Base-by-base conservation (phyloP, 805 yeast species). In the Ogataea trehalophila region DNA sequence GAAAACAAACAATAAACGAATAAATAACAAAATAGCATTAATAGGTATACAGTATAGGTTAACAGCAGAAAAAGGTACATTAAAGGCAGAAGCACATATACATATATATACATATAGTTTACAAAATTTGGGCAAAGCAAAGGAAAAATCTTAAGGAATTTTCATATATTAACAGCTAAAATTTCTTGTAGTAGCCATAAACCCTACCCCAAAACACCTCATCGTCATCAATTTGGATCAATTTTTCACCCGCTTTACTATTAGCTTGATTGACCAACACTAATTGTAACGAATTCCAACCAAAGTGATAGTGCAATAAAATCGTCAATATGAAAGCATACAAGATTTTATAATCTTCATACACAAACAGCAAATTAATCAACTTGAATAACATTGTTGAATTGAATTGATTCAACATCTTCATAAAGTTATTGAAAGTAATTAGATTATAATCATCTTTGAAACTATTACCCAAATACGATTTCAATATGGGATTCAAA, bases 261-360 rank as follows among this genome's bases (percentile, higher is more conserved):
- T 38, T 22, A 16, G 14, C 15, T 6, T 26, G 18, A 15, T 23
- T 33, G 6, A 23, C 54, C 6, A 62, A 41, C 5, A 62, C 54
- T 33, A 59, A 46, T 41, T 65, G 68, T n/a, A 66, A 44, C 45
- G 52, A 62, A 43, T 60, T 61, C 68, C 68, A 78, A 1, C 83
- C 83, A 60, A 72, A 76, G 59, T 78, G 82, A 57, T 75, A 72
- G 50, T 77, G 74, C 39, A 73, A 61, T 29, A 77, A 54, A 4
- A 77, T 62, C 22, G 72, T 70, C 34, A 74, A 45, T 5, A 70
- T 53, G 17, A 75, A 57, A 0, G 80, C 65, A 26, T 69, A 61
- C 18, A 72, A 51, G 2, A 71, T 55, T 52, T 72, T 75, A 56
- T 75, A 73, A 47, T 65, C 63, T 16, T 53, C 51, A 34, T 57